A percentile compares a stretch with the other conserved stretches of the same genome.
These are phyloP conservation scores for Aspergillus unguis DNA, from an alignment of 2,329 filamentous ascomycete genomes.

Conservation along the genomic window DNA sequence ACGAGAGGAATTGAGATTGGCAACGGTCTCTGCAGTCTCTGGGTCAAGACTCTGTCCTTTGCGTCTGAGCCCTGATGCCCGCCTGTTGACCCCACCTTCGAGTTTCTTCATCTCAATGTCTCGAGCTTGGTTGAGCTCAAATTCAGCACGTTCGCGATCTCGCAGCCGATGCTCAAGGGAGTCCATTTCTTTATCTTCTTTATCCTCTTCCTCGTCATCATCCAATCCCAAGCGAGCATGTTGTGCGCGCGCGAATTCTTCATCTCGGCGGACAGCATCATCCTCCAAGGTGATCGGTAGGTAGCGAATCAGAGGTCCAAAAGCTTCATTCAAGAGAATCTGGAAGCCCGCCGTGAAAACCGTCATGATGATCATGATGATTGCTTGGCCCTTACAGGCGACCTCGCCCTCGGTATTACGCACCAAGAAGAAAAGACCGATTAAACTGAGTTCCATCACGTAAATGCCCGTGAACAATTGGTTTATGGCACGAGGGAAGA, in stretches of 20 bases:
- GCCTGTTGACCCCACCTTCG: conserved; percentile 23
- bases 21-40: conserved; percentile 14
- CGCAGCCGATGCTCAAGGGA: conserved; percentile 47
- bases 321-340: conserved; percentile 73
- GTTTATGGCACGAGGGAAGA: conserved; percentile 91
- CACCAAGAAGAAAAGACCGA: conserved; percentile 84
- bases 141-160: conserved; percentile 42
- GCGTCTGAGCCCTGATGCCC: conserved; percentile 5
- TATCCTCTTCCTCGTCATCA: conserved; percentile 36
- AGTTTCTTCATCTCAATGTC: conserved; percentile 49
- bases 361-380: conserved; percentile 75
- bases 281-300: conserved; percentile 94
- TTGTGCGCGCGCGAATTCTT: conserved; percentile 79
- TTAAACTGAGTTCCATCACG: conserved; percentile 85
- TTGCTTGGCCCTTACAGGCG: conserved; percentile 70
- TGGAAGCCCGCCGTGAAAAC: conserved; percentile 75
- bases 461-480: conserved; percentile 94
- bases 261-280: conserved; percentile 85
- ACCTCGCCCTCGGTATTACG: conserved; percentile 52
- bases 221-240: conserved; percentile 63
- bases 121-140: conserved; percentile 40
- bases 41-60: conserved; percentile 15
- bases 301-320: conserved; percentile 80
- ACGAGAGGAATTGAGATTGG: conserved; percentile 27
- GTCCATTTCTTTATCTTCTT: conserved; percentile 35